These are phyloP conservation scores for Daedaleopsis sinensis DNA, from an alignment of 768 basidiomycete species.

Conservation along the genomic window DNA sequence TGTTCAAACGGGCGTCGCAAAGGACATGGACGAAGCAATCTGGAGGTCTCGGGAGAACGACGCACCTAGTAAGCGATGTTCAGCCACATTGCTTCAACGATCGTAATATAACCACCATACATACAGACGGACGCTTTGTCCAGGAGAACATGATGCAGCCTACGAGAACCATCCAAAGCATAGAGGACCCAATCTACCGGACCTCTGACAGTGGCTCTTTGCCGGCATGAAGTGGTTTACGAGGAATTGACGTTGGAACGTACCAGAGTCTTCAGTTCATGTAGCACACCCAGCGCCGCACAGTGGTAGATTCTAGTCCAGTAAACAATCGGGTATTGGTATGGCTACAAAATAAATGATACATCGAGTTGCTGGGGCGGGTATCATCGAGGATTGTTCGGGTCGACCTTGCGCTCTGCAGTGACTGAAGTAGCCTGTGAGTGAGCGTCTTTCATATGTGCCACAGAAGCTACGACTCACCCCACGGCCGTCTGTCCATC, in stretches of 20 bases:
- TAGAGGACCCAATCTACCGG: conserved; percentile 40
- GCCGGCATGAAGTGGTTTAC: neutral
- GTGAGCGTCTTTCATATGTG: neutral
- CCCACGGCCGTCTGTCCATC: conserved; percentile 96
- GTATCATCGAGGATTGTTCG: neutral
- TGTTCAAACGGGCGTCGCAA: conserved; percentile 75
- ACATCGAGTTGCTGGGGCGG: neutral
- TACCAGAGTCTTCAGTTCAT: neutral
- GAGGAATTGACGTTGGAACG: neutral
- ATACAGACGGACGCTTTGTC: conserved; percentile 49
- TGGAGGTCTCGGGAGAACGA: conserved; percentile 74
- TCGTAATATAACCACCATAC: neutral
- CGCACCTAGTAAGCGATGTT: conserved; percentile 23
- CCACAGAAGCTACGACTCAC: conserved; percentile 46
- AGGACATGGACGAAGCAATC: conserved; percentile 60
- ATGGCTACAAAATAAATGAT: neutral
- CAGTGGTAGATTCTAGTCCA: neutral
- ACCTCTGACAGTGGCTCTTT: neutral
- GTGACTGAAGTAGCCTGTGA: conserved; percentile 41
- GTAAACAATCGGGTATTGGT: neutral
- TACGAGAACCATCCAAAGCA: conserved; percentile 44
- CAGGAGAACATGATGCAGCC: conserved; percentile 41
- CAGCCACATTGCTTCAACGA: neutral
- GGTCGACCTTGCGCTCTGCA: conserved; percentile 53
- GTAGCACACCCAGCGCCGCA: neutral